phyloP scores from a whole-genome alignment of 768 basidiomycete species.

The Auricularia sp. region DNA sequence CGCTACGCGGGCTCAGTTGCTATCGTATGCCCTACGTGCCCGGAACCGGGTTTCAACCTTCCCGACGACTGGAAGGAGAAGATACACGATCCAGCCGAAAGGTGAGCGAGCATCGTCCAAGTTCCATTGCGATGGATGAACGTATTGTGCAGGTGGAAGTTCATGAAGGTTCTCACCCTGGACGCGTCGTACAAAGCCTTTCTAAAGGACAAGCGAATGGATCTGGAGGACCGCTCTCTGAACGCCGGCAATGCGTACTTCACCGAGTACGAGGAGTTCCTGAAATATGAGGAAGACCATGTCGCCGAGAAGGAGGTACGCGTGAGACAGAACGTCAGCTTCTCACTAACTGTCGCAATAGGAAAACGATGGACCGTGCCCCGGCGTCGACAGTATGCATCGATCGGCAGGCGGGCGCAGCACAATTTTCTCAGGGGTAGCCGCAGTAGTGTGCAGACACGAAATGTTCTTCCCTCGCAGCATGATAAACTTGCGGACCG shows the following conservation, averaged over 20 bases:
- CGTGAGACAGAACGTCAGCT: too few relatives aligned
- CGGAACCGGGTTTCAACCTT: slow-evolving; percentile 6
- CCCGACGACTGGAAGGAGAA: background rate
- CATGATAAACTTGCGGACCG: background rate
- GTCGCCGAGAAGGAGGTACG: background rate
- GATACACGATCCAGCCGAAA: background rate
- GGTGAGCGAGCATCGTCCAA: too few relatives aligned
- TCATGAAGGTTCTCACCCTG: background rate
- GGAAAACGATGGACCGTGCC: background rate
- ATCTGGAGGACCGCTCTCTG: background rate
- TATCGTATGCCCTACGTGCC: slow-evolving; percentile 8
- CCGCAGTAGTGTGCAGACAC: background rate
- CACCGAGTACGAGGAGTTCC: background rate
- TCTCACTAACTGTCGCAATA: background rate
- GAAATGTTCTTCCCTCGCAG: background rate
- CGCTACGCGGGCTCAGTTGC: slow-evolving; percentile 1
- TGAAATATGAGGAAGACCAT: background rate
- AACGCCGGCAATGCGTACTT: background rate
- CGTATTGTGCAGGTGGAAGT: background rate
- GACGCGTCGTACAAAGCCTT: background rate
- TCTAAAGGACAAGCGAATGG: background rate
- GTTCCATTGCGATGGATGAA: too few relatives aligned
- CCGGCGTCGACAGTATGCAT: background rate
- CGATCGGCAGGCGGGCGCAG: background rate
- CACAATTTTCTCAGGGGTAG: background rate